phyloP scores from a whole-genome alignment of 371 early-diverging fungal genomes.

The Smittium culicis region DNA sequence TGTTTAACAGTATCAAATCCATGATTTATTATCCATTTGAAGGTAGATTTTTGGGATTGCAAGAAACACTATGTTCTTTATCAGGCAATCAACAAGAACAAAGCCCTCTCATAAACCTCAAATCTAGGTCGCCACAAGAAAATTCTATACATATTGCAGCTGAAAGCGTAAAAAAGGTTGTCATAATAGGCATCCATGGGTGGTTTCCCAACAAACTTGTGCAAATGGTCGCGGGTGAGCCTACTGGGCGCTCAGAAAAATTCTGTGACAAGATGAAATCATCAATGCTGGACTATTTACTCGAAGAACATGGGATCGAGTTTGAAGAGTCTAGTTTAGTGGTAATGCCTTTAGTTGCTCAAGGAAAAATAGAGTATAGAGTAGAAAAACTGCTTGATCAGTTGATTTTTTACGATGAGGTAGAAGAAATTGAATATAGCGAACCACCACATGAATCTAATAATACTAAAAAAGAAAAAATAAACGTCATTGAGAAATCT shows the following conservation, averaged over 20 bases:
- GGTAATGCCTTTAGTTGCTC: constrained; percentile 70
- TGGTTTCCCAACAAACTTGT: constrained; percentile 69
- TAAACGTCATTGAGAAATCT: not conserved
- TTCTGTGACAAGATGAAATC: constrained; percentile 75
- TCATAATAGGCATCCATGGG: constrained; percentile 67
- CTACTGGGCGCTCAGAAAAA: constrained; percentile 74
- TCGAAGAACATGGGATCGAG: constrained; percentile 35
- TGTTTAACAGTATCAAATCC: not conserved
- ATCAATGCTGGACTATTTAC: constrained; percentile 42
- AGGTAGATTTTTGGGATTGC: not conserved
- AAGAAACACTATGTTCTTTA: not conserved
- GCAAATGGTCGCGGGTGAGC: constrained; percentile 69
- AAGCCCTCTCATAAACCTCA: not conserved
- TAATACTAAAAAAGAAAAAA: not conserved
- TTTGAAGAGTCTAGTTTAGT: constrained; percentile 40
- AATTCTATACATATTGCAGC: constrained; percentile 1
- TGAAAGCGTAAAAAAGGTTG: constrained; percentile 30
- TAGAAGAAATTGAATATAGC: not conserved
- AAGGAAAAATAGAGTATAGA: constrained; percentile 74
- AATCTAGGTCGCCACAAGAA: not conserved
- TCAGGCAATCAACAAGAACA: not conserved
- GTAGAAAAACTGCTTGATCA: constrained; percentile 53
- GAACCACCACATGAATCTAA: no score
- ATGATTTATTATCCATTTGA: not conserved
- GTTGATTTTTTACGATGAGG: constrained; percentile 28